These are phyloP conservation scores for Grigorovia transvaalensis DNA, from an alignment of 805 yeast species.

Conservation along the genomic window DNA sequence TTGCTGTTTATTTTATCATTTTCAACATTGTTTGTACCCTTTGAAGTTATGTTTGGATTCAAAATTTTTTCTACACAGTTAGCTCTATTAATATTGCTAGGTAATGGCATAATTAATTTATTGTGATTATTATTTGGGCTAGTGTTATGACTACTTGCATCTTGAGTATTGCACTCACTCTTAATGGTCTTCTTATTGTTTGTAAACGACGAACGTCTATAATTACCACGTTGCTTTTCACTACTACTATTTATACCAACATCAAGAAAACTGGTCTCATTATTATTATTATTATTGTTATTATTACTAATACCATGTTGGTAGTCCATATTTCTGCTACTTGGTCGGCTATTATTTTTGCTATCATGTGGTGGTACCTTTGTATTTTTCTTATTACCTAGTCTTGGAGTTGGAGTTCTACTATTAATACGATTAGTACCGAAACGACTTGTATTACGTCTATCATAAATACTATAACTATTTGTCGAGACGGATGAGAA, in stretches of 20 bases:
- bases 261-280: not conserved
- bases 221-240: not conserved
- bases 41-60: not conserved
- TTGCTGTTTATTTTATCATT: too few relatives aligned
- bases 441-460: not conserved
- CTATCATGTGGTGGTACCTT: not conserved
- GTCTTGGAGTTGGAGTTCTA: constrained; percentile 7
- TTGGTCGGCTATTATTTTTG: not conserved
- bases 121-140: not conserved
- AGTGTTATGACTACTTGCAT: not conserved
- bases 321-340: not conserved
- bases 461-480: not conserved
- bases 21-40: not conserved
- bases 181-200: not conserved
- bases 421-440: not conserved
- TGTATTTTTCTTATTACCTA: not conserved
- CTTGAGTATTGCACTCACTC: not conserved
- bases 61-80: not conserved
- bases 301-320: not conserved
- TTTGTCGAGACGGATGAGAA: not conserved
- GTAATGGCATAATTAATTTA: not conserved
- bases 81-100: not conserved
- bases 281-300: not conserved
- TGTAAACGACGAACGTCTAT: not conserved
- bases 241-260: not conserved